Evolutionary conservation across 1,284 basidiomycete species (phyloP).

Genomic region (Athelia psychrophila): DNA sequence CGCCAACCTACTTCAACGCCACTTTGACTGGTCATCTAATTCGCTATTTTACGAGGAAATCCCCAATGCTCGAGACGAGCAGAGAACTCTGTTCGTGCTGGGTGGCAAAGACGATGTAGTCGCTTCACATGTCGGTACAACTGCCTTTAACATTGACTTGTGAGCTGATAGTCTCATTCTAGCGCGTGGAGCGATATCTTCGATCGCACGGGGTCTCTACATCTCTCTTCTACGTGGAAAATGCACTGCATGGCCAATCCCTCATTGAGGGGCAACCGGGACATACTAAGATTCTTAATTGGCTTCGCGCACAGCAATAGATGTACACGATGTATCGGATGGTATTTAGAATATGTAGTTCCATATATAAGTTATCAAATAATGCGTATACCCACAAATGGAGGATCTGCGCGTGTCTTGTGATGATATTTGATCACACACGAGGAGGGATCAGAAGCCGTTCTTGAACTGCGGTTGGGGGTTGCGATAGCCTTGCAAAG

Average conservation of each 20-base stretch:
- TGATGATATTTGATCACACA: no score
- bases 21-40: constrained; percentile 88
- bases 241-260: constrained; percentile 73
- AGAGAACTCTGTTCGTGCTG: constrained; percentile 66
- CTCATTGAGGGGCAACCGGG: constrained; percentile 54
- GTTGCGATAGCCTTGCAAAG: no score
- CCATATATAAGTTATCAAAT: background rate
- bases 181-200: constrained; percentile 76
- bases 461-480: no score
- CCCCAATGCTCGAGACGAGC: constrained; percentile 64
- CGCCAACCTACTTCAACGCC: constrained; percentile 79
- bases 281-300: constrained; percentile 61
- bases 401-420: no score
- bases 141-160: constrained; percentile 5
- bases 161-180: constrained; percentile 6
- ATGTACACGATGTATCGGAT: background rate
- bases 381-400: background rate
- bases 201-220: constrained; percentile 71
- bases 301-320: constrained; percentile 38
- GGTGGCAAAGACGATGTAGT: constrained; percentile 82
- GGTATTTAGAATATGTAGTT: background rate
- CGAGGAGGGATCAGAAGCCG: no score
- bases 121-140: constrained; percentile 54
- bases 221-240: constrained; percentile 68
- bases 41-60: constrained; percentile 89